phyloP scores from a whole-genome alignment of 768 basidiomycete genomes.

The Lentinula detonsa region DNA sequence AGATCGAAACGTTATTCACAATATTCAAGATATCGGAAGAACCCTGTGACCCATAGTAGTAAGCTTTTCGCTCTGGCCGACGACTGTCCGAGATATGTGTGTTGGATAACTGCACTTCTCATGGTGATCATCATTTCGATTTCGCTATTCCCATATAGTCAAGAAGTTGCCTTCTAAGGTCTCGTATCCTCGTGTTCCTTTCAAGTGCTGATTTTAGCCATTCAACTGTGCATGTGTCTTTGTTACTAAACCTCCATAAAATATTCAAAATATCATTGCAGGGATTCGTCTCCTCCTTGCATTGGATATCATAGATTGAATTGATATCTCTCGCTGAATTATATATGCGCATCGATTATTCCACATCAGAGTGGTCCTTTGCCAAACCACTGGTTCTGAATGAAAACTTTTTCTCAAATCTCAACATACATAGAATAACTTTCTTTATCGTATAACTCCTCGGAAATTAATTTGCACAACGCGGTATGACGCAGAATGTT shows the following conservation, averaged over 20 bases:
- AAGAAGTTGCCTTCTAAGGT: conserved; percentile 2
- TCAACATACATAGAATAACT: background rate
- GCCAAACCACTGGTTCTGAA: background rate
- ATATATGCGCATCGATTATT: background rate
- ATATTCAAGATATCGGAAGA: too few species aligned
- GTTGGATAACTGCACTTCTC: background rate
- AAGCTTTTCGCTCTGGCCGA: background rate
- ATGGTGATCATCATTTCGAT: background rate
- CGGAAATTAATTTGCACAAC: background rate
- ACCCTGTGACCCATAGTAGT: too few species aligned
- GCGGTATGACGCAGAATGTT: background rate
- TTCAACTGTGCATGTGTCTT: background rate
- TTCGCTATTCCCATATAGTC: conserved; percentile 2
- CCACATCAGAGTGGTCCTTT: background rate
- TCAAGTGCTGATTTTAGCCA: background rate
- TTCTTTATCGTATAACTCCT: background rate
- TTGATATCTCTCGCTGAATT: background rate
- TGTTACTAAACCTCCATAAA: background rate
- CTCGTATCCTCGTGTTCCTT: background rate
- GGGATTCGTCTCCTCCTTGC: background rate
- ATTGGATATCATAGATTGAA: background rate
- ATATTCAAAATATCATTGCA: background rate
- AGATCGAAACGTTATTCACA: too few species aligned
- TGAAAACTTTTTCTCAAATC: background rate
- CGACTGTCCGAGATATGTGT: background rate